Evolutionary conservation across 331 rosid genomes (phyloP).

Genomic region (Quercus phellos): DNA sequence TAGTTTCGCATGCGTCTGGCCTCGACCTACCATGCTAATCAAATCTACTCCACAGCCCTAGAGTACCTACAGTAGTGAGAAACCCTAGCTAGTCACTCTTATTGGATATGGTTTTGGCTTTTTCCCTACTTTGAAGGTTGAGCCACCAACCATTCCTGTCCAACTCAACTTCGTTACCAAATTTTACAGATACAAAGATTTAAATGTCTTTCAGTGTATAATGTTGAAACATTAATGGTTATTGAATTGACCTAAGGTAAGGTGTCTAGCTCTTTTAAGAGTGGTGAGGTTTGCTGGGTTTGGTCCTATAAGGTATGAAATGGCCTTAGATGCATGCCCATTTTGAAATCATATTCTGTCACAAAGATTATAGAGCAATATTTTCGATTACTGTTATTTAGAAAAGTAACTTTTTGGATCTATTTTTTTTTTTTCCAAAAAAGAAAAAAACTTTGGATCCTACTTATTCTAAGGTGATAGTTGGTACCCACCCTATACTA

Average conservation of each 20-base stretch:
- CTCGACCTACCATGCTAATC: conserved; percentile 27
- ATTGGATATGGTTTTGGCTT: conserved; percentile 8
- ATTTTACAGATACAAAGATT: not conserved
- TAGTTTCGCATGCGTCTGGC: conserved; percentile 35
- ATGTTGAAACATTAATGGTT: too few relatives aligned
- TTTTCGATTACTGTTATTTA: not conserved
- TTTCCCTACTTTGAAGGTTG: conserved; percentile 8
- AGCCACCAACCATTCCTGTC: conserved; percentile 8
- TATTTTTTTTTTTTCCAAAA: too few relatives aligned
- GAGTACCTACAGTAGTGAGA: conserved; percentile 19
- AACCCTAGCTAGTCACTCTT: conserved; percentile 30
- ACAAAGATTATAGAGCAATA: not conserved
- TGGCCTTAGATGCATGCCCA: too few relatives aligned
- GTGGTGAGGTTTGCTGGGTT: too few relatives aligned
- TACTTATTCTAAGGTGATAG: not conserved
- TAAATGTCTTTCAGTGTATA: too few relatives aligned
- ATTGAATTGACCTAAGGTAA: too few relatives aligned
- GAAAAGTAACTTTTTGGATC: not conserved
- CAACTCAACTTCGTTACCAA: not conserved
- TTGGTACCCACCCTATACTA: not conserved
- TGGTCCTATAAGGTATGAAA: too few relatives aligned
- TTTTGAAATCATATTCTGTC: not conserved
- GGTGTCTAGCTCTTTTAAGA: too few relatives aligned
- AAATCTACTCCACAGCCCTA: conserved; percentile 33
- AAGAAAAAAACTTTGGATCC: not conserved